Base-by-base conservation (phyloP, 768 basidiomycete genomes). In the Lactifluus piperatus region DNA sequence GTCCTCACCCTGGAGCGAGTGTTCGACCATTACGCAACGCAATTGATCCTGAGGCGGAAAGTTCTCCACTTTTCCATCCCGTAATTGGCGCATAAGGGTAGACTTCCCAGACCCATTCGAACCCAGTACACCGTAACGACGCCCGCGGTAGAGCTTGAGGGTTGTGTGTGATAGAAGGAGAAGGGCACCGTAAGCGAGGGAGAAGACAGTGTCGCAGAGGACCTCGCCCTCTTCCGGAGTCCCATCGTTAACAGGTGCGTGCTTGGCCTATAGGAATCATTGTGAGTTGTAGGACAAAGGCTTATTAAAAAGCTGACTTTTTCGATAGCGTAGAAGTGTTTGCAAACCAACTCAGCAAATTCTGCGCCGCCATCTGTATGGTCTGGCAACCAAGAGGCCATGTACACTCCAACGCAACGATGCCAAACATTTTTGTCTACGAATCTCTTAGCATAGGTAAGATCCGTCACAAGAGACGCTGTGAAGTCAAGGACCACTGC, bases 101-200 rank as follows among this genome's bases (percentile, higher is more conserved):
- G 88, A 90, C 74, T 98, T 98, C 64, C 95, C 95, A 57, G 90
- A 87, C 61, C 95, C 95, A 71, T 98, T 98, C n/a, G 88, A 80
- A 29, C 94, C 95, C 48, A 95, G 84, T 65, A 98, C 92, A 68
- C 95, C 94, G 73, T 98, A 98, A 62, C 94, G 83, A 65, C 85
- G 84, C 29, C 94, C 95, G 66, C 92, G 89, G 70, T 91, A 79
- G 57, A 98, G 82, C 60, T 89, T 86, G 59, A 98, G 80, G 29
- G 81, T 86, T 26, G 95, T 97, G 73, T 97, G 94, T 46, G 95
- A 97, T 64, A 97, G 82, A 62, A 98, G 82, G 8, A 97, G 79
- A 48, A 97, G 81, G 51, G 94, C 91, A 65, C 95, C 95, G 69
- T 97, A 97, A 20, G 95, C 94, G 61, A 97, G 79, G 26, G 94